Evolutionary conservation across 2,329 filamentous ascomycete genomes (phyloP).

Genomic region (Ophiostoma quercus): DNA sequence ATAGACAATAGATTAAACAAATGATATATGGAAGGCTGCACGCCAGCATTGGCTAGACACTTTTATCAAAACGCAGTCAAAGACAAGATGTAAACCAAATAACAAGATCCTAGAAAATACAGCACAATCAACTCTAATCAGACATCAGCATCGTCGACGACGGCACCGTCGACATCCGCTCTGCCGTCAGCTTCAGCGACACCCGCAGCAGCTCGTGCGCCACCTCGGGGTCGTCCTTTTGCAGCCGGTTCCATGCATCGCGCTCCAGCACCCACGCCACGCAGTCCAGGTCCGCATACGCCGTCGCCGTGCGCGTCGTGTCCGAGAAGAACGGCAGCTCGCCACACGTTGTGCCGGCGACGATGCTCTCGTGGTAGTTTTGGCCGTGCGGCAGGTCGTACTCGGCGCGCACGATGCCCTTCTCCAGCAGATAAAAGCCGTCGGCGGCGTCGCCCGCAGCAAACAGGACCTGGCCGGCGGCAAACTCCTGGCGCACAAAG

Average conservation of each 20-base stretch:
- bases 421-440: slow-evolving; percentile 86
- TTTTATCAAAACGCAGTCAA: background rate
- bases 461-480: slow-evolving; percentile 69
- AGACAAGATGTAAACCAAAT: background rate
- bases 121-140: slow-evolving; percentile 14
- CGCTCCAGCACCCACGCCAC: slow-evolving; percentile 76
- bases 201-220: slow-evolving; percentile 79
- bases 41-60: background rate
- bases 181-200: slow-evolving; percentile 87
- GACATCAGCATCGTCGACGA: slow-evolving; percentile 29
- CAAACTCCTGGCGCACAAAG: slow-evolving; percentile 65
- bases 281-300: slow-evolving; percentile 73
- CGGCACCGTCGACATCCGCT: slow-evolving; percentile 61
- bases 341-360: slow-evolving; percentile 89
- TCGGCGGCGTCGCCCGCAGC: slow-evolving; percentile 68
- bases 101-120: background rate
- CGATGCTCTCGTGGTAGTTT: slow-evolving; percentile 81
- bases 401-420: slow-evolving; percentile 81
- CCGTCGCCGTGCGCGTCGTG: slow-evolving; percentile 79
- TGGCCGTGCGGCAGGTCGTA: slow-evolving; percentile 82
- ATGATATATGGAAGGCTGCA: slow-evolving; percentile 11
- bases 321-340: slow-evolving; percentile 95
- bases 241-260: slow-evolving; percentile 66
- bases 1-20: background rate
- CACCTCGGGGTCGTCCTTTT: slow-evolving; percentile 67